Conservation (phyloP, 305 asterid genomes). For the Plantago lanceolata region DNA sequence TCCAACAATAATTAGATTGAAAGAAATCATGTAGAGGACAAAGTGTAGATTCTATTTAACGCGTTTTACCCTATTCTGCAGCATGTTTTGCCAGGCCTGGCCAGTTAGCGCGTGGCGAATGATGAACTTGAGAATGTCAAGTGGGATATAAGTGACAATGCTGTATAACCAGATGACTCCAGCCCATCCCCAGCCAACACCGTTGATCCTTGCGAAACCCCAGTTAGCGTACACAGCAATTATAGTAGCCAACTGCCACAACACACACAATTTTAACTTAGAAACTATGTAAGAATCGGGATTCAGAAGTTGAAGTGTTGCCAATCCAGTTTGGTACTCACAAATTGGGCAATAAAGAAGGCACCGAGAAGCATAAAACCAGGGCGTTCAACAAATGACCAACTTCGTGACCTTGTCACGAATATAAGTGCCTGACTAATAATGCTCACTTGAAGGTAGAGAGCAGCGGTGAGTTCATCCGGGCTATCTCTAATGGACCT, state of each 20-base stretch:
- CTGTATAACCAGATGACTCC: conserved; percentile 80
- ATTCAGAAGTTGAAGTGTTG: neutral
- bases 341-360: conserved; percentile 75
- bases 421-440: conserved; percentile 88
- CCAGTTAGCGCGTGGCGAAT: conserved; percentile 52
- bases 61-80: conserved; percentile 51
- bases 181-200: conserved; percentile 95
- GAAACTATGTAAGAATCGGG: no score
- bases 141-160: conserved; percentile 71
- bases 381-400: conserved; percentile 87
- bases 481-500: conserved; percentile 45
- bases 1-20: no score
- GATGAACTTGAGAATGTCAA: conserved; percentile 72
- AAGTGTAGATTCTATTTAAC: no score
- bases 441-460: conserved; percentile 91
- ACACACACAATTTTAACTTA: neutral
- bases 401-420: conserved; percentile 83
- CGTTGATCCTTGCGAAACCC: conserved; percentile 68
- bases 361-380: conserved; percentile 57
- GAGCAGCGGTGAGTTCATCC: conserved; percentile 68
- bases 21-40: neutral
- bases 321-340: conserved; percentile 28
- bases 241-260: conserved; percentile 53
- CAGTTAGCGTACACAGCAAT: conserved; percentile 75
- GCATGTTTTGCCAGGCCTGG: conserved; percentile 67